Evolutionary conservation across 176 grass and related monocot species (phyloP).

Genomic region (Eremochloa ophiuroides): DNA sequence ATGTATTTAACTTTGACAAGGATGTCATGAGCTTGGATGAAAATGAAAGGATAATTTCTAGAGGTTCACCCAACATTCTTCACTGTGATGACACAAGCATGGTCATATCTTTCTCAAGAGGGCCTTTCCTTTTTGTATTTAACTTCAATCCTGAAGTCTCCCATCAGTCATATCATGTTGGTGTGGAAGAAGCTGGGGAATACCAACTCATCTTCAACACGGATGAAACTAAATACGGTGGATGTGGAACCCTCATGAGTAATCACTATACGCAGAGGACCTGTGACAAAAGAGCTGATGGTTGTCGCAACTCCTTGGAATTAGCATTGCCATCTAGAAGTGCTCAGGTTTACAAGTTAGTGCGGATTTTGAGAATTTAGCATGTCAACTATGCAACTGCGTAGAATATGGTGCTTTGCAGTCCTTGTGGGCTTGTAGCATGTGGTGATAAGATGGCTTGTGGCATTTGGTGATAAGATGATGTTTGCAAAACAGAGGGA

Average conservation of each 20-base stretch:
- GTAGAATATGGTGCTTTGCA: too few species aligned
- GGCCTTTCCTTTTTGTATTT: conserved; percentile 73
- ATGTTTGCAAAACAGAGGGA: too few species aligned
- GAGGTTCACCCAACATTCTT: conserved; percentile 62
- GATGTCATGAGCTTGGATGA: conserved; percentile 83
- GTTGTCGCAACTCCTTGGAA: conserved; percentile 70
- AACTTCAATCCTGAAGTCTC: conserved; percentile 79
- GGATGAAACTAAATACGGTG: conserved; percentile 86
- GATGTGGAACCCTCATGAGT: conserved; percentile 53
- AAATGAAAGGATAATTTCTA: conserved; percentile 73
- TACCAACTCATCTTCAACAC: conserved; percentile 81
- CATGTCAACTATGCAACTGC: neutral
- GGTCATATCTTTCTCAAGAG: conserved; percentile 84
- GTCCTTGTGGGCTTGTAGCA: too few species aligned
- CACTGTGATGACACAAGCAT: conserved; percentile 78
- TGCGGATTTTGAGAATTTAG: conserved; percentile 77
- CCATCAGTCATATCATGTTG: conserved; percentile 53
- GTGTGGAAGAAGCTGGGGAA: conserved; percentile 95
- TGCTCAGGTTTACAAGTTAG: conserved; percentile 95
- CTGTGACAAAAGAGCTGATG: conserved; percentile 69
- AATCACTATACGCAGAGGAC: conserved; percentile 62
- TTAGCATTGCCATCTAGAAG: conserved; percentile 82
- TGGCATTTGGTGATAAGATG: too few species aligned
- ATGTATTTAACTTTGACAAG: conserved; percentile 79
- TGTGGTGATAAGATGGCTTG: too few species aligned